Evolutionary conservation across 805 yeast species (phyloP).

Genomic region (Candida ortonii): DNA sequence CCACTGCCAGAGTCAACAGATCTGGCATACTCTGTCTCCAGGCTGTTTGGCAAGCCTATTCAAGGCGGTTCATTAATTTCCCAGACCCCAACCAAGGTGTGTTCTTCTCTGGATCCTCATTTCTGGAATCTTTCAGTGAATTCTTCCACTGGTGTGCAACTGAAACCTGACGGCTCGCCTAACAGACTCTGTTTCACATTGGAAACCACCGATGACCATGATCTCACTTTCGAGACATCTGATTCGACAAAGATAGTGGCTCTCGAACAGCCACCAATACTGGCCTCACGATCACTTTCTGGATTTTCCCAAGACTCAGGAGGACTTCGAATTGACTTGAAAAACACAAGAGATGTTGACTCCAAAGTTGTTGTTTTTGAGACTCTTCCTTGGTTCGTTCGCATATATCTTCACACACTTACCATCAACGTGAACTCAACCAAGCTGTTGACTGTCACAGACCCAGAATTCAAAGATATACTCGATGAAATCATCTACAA

Average conservation of each 20-base stretch:
- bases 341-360: slow-evolving; percentile 55
- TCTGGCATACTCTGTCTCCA: slow-evolving; percentile 51
- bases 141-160: slow-evolving; percentile 6
- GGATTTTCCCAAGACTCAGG: slow-evolving; percentile 92
- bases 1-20: slow-evolving; percentile 57
- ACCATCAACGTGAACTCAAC: slow-evolving; percentile 33
- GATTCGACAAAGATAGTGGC: slow-evolving; percentile 44
- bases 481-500: slow-evolving; percentile 56
- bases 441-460: slow-evolving; percentile 19
- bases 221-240: slow-evolving; percentile 41
- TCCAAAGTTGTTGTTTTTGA: slow-evolving; percentile 66
- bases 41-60: slow-evolving; percentile 68
- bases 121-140: slow-evolving; percentile 41
- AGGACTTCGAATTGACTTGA: slow-evolving; percentile 75
- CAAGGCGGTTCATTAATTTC: slow-evolving; percentile 64
- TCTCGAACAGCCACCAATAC: slow-evolving; percentile 54
- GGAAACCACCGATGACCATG: slow-evolving; percentile 25
- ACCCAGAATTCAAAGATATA: slow-evolving; percentile 33
- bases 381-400: slow-evolving; percentile 89
- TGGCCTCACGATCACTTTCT: slow-evolving; percentile 80
- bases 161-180: slow-evolving; percentile 1
- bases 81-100: slow-evolving; percentile 39
- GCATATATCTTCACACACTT: slow-evolving; percentile 74
- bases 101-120: slow-evolving; percentile 39
- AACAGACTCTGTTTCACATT: slow-evolving; percentile 25